phyloP scores from a whole-genome alignment of 257 asterid genomes.

The Lithospermum erythrorhizon region DNA sequence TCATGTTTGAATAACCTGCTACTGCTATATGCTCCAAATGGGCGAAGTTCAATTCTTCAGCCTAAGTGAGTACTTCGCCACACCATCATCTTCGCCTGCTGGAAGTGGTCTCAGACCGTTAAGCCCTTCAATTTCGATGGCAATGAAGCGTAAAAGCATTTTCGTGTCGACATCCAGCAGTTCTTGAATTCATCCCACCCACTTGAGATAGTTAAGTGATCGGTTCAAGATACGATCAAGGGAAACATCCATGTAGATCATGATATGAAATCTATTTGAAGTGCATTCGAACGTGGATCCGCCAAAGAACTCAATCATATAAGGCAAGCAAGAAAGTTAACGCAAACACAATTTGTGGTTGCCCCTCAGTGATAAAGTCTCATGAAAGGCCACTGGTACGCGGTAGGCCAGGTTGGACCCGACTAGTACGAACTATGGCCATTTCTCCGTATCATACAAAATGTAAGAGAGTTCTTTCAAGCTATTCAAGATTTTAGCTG shows the following conservation, averaged over 20 bases:
- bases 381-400: too few relatives aligned
- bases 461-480: conserved; percentile 55
- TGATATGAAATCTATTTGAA: conserved; percentile 63
- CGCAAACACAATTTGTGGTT: conserved; percentile 33
- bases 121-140: conserved; percentile 35
- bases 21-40: conserved; percentile 68
- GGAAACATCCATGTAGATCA: conserved; percentile 89
- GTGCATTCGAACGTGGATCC: conserved; percentile 52
- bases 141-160: conserved; percentile 45
- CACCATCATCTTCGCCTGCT: conserved; percentile 76
- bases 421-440: too few relatives aligned
- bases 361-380: too few relatives aligned
- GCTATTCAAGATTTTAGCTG: conserved; percentile 50
- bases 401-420: too few relatives aligned
- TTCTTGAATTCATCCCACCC: conserved; percentile 89
- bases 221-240: too few relatives aligned
- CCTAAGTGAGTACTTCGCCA: conserved; percentile 81
- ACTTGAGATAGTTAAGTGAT: conserved; percentile 85
- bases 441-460: conserved; percentile 43
- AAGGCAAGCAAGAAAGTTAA: conserved; percentile 47
- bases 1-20: conserved; percentile 64
- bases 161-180: conserved; percentile 59
- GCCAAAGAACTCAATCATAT: conserved; percentile 51
- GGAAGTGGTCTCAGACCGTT: conserved; percentile 67
- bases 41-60: conserved; percentile 93